phyloP scores from a whole-genome alignment of 768 basidiomycete species.

The Leccinellum albellum region DNA sequence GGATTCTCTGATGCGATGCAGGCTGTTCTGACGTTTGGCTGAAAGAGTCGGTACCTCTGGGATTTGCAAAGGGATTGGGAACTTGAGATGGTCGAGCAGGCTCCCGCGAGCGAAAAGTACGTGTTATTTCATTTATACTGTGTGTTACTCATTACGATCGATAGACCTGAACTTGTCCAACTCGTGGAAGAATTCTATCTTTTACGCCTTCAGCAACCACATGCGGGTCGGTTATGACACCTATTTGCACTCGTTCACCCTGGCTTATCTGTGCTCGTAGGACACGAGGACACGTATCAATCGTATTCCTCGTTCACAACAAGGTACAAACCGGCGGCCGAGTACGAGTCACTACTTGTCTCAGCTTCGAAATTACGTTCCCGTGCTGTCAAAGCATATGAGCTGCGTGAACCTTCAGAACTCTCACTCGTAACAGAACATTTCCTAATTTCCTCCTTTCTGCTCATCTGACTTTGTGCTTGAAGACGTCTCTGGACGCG shows the following conservation, averaged over 20 bases:
- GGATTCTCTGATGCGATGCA: conserved; percentile 4
- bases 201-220: conserved; percentile 70
- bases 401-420: conserved; percentile 63
- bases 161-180: conserved; percentile 43
- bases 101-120: conserved; percentile 46
- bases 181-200: conserved; percentile 57
- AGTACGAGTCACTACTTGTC: conserved; percentile 77
- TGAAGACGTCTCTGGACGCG: conserved; percentile 46
- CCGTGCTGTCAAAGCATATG: conserved; percentile 55
- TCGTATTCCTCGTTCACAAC: conserved; percentile 90
- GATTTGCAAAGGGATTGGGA: conserved; percentile 73
- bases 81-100: conserved; percentile 53
- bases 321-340: conserved; percentile 61
- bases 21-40: conserved; percentile 11
- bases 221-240: conserved; percentile 52
- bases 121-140: background rate
- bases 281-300: conserved; percentile 76
- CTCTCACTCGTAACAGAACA: conserved; percentile 47
- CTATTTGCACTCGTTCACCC: background rate
- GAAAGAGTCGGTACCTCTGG: conserved; percentile 71
- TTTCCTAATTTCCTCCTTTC: background rate
- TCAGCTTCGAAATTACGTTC: conserved; percentile 70
- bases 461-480: conserved; percentile 14
- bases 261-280: conserved; percentile 36
- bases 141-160: background rate